Conservation (phyloP, 768 basidiomycete species). For the Auricularia sp. region DNA sequence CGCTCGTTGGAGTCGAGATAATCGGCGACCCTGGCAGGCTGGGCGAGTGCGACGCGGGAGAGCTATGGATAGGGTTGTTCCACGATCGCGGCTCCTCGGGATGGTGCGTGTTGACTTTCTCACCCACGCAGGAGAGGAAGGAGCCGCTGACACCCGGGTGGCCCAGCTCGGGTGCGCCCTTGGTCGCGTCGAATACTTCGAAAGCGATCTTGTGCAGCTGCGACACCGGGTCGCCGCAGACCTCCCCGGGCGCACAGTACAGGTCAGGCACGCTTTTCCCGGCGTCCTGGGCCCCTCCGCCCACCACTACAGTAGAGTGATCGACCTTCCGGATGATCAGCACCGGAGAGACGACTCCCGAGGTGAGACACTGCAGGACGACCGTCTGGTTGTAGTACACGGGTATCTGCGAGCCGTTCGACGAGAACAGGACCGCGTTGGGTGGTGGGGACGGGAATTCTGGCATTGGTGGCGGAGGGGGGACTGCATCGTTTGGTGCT, state of each 20-base stretch:
- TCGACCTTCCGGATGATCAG: conserved; percentile 93
- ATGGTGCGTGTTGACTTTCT: conserved; percentile 85
- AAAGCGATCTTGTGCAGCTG: conserved; percentile 95
- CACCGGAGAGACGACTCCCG: conserved; percentile 87
- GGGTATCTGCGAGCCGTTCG: conserved; percentile 76
- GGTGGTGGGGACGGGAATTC: conserved; percentile 90
- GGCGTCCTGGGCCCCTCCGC: conserved; percentile 83
- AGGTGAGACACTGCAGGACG: conserved; percentile 86
- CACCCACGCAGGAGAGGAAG: conserved; percentile 86
- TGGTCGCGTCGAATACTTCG: conserved; percentile 71
- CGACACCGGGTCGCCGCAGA: conserved; percentile 88
- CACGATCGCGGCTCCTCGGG: conserved; percentile 76
- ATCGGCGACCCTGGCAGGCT: conserved; percentile 61
- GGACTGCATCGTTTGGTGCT: conserved; percentile 50
- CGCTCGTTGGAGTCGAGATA: conserved; percentile 41
- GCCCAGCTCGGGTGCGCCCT: conserved; percentile 57
- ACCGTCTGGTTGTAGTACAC: conserved; percentile 97
- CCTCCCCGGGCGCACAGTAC: conserved; percentile 75
- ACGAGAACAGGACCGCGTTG: conserved; percentile 78
- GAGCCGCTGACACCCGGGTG: conserved; percentile 71
- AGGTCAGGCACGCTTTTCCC: conserved; percentile 77
- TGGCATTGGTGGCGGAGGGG: conserved; percentile 68
- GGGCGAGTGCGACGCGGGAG: conserved; percentile 38
- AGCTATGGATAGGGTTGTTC: conserved; percentile 35
- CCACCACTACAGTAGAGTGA: conserved; percentile 79